A percentile compares a stretch with the other conserved stretches of the same genome.
Evolutionary conservation across 2,329 filamentous ascomycete species (phyloP).

Genomic region (Onygenales sp.): DNA sequence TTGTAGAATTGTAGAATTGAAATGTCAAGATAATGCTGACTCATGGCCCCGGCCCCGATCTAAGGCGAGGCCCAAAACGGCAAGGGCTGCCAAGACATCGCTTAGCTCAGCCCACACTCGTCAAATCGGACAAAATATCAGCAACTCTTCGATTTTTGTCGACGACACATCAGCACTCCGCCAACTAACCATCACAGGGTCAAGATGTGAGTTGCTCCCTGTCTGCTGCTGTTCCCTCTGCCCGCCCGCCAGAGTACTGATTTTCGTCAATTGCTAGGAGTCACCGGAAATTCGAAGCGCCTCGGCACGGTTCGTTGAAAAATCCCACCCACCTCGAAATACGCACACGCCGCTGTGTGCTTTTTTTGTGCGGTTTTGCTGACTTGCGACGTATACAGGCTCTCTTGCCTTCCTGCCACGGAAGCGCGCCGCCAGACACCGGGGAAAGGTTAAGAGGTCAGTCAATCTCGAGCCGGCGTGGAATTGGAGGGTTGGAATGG

Average conservation of each 20-base stretch:
- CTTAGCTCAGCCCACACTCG: constrained; percentile 36
- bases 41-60: not conserved
- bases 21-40: not conserved
- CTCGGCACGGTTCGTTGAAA: constrained; percentile 78
- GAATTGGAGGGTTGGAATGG: not conserved
- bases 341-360: constrained; percentile 12
- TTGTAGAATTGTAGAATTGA: not conserved
- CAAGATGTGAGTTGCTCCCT: constrained; percentile 35
- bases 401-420: constrained; percentile 78
- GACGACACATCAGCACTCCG: constrained; percentile 33
- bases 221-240: not conserved
- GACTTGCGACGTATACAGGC: constrained; percentile 30
- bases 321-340: not conserved
- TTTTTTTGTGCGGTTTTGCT: constrained; percentile 15
- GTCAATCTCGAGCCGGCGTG: constrained; percentile 24
- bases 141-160: constrained; percentile 20
- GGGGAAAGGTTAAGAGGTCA: constrained; percentile 98
- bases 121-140: constrained; percentile 31
- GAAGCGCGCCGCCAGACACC: constrained; percentile 89
- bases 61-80: constrained; percentile 8
- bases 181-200: constrained; percentile 40
- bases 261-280: constrained; percentile 26
- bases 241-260: not conserved
- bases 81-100: constrained; percentile 20
- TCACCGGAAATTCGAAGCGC: constrained; percentile 71